Conservation (phyloP, 208 protist genomes). For the Leishmania tarentolae region DNA sequence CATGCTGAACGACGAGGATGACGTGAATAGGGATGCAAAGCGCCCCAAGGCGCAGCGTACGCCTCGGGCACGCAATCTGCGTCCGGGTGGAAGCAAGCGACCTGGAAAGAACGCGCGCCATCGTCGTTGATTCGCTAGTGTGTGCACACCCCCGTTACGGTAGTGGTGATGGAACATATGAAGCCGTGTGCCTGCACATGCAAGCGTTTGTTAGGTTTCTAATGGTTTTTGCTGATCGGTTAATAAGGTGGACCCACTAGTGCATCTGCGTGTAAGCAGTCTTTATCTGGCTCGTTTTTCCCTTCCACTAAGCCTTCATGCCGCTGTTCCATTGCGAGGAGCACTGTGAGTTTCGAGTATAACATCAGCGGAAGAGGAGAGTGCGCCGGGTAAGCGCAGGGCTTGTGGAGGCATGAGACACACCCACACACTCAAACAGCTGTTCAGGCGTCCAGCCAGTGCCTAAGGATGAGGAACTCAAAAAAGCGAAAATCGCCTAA, state of each 20-base stretch:
- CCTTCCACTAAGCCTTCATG: neutral
- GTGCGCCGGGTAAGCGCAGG: neutral
- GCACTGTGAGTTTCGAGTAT: neutral
- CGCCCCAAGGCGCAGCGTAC: constrained; percentile 24
- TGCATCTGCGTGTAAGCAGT: neutral
- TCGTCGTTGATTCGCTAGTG: constrained; percentile 34
- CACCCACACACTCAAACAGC: neutral
- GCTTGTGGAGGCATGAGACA: neutral
- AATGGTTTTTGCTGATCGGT: constrained; percentile 25
- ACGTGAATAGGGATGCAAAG: constrained; percentile 20
- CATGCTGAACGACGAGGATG: constrained; percentile 67
- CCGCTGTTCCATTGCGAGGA: neutral
- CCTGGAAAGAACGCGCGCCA: constrained; percentile 89
- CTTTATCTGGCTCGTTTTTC: neutral
- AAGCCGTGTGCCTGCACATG: constrained; percentile 8
- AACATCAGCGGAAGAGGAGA: neutral
- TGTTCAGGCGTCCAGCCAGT: neutral
- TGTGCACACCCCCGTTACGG: neutral
- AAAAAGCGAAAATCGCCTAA: neutral
- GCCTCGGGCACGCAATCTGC: constrained; percentile 51
- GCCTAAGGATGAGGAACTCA: neutral
- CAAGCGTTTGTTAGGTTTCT: neutral
- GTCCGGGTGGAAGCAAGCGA: constrained; percentile 73
- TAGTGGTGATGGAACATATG: neutral
- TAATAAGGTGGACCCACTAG: constrained; percentile 21